Percentiles rank a stretch among this genome's conserved stretches.
phyloP scores from a whole-genome alignment of 441 rosid genomes.

The Pelargonium myrrhifolium region DNA sequence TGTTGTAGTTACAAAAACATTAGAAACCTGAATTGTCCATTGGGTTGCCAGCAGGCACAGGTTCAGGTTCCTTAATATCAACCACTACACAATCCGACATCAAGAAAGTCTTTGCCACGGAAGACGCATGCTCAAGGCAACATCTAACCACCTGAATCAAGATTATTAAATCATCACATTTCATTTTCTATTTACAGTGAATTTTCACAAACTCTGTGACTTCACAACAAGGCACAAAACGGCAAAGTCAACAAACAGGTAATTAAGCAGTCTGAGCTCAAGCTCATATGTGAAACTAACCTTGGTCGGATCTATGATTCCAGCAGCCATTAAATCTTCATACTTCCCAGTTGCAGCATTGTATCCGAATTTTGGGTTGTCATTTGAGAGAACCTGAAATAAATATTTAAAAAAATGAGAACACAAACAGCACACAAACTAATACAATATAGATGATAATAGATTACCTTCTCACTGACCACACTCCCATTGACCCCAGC shows the following conservation, averaged over 20 bases:
- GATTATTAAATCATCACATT: too few relatives aligned
- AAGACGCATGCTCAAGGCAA: slow-evolving; percentile 2
- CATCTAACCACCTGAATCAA: slow-evolving; percentile 9
- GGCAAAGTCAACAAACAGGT: too few relatives aligned
- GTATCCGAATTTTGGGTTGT: slow-evolving; percentile 55
- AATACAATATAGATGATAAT: too few relatives aligned
- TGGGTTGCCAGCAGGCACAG: slow-evolving; percentile 59
- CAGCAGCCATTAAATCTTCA: slow-evolving; percentile 96
- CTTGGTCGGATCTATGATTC: slow-evolving; percentile 94
- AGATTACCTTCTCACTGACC: slow-evolving; percentile 2
- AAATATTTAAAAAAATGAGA: too few relatives aligned
- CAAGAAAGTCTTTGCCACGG: not conserved
- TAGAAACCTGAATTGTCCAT: slow-evolving; percentile 92
- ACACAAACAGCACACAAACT: too few relatives aligned
- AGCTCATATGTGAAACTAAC: slow-evolving; percentile 37
- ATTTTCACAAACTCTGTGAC: too few relatives aligned
- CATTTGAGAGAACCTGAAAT: slow-evolving; percentile 76
- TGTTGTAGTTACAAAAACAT: too few relatives aligned
- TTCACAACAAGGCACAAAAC: too few relatives aligned
- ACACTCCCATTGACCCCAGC: slow-evolving; percentile 58
- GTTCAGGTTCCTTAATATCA: slow-evolving; percentile 36
- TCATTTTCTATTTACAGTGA: too few relatives aligned
- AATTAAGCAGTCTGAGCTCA: too few relatives aligned
- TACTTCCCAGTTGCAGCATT: slow-evolving; percentile 92
- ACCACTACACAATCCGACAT: slow-evolving; percentile 2